Base-by-base conservation (phyloP, 1,284 basidiomycete species). In the Sanghuangporus baumii region DNA sequence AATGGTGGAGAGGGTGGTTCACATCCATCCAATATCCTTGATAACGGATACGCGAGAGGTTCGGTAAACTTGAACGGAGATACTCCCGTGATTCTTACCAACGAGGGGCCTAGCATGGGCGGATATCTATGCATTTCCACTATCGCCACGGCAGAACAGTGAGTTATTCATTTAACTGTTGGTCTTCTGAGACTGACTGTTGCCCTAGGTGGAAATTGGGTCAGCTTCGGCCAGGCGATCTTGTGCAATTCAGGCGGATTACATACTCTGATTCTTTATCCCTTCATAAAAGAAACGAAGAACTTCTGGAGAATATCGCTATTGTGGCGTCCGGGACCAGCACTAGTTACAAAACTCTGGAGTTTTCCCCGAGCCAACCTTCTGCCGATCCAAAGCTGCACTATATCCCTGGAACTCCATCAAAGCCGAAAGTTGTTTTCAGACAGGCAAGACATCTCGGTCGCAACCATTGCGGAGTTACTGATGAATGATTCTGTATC, bases 21-120 rank as follows among this genome's bases (percentile, higher is more conserved):
- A 11, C 89, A 91, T 71, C 87, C 88, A 0, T 84, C 81, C 46
- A 90, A 90, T 67, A 84, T 89, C 55, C 78, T 88, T 20, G 87
- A 89, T 66, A 86, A 87, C 63, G 85, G 82, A 1, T 90, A 89
- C 69, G 80, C 82, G 0, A 74, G 77, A 23, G 86, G 85, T 4
- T 79, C 82, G 1, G 71, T 90, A 65, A 86, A 86, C 66, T 66
- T 88, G 66, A 90, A 89, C 67, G 89, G 88, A 2, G 87, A 91
- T 68, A 87, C 86, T 0, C 87, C 89, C 0, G 86, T 90, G 2
- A 81, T 89, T 26, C 72, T 89, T 48, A 81, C 81, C 0, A 77
- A 80, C 36, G 88, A 88, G 68, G 84, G 83, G 0, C 87, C 85
- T 0, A 82, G 85, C 69, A 84, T 86, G 84, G 84, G 85, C 12